Base-by-base conservation (phyloP, 1,284 basidiomycete species). In the Ceratobasidium papillatum region DNA sequence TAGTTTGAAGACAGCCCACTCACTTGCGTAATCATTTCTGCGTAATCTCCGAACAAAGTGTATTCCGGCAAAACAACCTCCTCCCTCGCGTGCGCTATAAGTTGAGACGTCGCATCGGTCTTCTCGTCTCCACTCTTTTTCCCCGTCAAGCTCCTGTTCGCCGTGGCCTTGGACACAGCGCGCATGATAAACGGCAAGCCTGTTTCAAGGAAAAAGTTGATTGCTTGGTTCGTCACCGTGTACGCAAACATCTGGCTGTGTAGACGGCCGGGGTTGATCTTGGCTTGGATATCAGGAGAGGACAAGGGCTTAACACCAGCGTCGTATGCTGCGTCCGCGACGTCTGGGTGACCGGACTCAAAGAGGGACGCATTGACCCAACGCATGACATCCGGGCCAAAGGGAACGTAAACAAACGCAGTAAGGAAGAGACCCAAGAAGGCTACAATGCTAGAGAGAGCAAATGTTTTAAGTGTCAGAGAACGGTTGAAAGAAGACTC, bases 221-320 rank as follows among this genome's bases (percentile, higher is more conserved):
- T 84, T 19, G 90, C 88, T 84, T 99, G 97, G 79, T 94, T 95
- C 22, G 97, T 99, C 1, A 99, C 95, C 43, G 91, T 93, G 81
- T 93, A 94, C 14, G 97, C 96, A 81, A 98, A 98, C 86, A 99
- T 92, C 85, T 99, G 95, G 63, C 92, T 90, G 81, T 93, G 89
- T 77, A 99, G 86, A 68, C 96, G 86, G 25, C 80, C 87, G 85
- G 76, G 80, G 61, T 80, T 78, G 77, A 84, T 83, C 14, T 68
- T 69, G 56, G 63, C 59, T 14, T 73, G 71, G n/a, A 73, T 51
- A 9, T 63, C 59, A 17, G 56, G 54, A 14, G 71, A 43, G 2
- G 71, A 62, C 34, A 58, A 61, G 14, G 68, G 63, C 54, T 75
- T 77, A 43, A 75, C 75, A 27, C 75, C 78, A 8, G 69, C 75